A percentile compares a stretch with the other conserved stretches of the same genome.
phyloP scores from a whole-genome alignment of 495 filamentous ascomycete species.

The Tuber indicum region DNA sequence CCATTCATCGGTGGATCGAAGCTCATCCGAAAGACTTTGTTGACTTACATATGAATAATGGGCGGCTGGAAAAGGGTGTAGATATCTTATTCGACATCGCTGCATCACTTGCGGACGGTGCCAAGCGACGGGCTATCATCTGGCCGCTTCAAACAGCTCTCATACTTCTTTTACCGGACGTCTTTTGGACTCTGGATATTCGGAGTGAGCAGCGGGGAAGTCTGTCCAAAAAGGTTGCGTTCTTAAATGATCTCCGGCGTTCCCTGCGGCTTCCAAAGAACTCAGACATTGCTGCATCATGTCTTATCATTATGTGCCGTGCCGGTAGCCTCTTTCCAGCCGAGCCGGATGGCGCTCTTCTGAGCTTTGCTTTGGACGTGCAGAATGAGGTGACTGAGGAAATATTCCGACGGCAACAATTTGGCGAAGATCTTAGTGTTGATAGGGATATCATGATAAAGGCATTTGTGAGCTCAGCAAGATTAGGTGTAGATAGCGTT shows the following conservation, averaged over 20 bases:
- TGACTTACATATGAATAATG: constrained; percentile 52
- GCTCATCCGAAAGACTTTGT: constrained; percentile 58
- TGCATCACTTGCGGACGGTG: constrained; percentile 51
- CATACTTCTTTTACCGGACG: constrained; percentile 56
- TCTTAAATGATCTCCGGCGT: constrained; percentile 57
- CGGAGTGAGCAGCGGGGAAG: constrained; percentile 52
- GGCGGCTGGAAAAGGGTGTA: constrained; percentile 54
- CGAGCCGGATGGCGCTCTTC: constrained; percentile 55
- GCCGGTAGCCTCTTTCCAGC: constrained; percentile 55
- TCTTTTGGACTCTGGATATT: constrained; percentile 59
- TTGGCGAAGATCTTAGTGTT: constrained; percentile 46
- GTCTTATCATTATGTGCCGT: constrained; percentile 54
- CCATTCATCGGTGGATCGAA: constrained; percentile 59
- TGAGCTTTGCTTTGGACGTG: constrained; percentile 60
- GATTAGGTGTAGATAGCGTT: constrained; percentile 53
- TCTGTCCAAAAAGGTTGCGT: constrained; percentile 57
- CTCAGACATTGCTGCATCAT: constrained; percentile 57
- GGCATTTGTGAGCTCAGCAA: constrained; percentile 56
- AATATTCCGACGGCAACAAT: constrained; percentile 51
- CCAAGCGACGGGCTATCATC: constrained; percentile 50
- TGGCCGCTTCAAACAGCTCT: constrained; percentile 58
- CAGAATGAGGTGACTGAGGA: constrained; percentile 60
- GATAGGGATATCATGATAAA: constrained; percentile 59
- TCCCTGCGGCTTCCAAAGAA: constrained; percentile 48
- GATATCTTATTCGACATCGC: constrained; percentile 62